phyloP scores from a whole-genome alignment of 257 asterid genomes.

The Nicotiana attenuata region DNA sequence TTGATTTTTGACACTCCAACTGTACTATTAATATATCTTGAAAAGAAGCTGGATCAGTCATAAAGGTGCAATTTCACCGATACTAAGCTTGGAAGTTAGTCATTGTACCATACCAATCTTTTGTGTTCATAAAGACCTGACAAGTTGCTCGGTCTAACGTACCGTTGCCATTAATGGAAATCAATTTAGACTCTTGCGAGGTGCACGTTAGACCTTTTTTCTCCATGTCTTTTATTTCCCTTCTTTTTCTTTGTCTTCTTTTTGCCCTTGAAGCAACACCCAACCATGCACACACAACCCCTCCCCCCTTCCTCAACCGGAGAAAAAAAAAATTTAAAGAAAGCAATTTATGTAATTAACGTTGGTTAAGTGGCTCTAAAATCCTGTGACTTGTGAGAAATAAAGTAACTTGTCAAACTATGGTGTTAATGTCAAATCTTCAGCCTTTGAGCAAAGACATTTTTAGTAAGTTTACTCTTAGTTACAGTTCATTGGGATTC shows the following conservation, averaged over 20 bases:
- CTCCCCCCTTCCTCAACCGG: neutral
- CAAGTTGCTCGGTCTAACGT: neutral
- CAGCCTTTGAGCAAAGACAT: neutral
- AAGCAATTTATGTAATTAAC: too few relatives aligned
- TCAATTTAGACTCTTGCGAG: neutral
- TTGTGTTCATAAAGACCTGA: neutral
- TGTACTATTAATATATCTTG: neutral
- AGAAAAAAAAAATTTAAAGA: too few relatives aligned
- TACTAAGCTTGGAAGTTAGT: neutral
- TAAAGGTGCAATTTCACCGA: neutral
- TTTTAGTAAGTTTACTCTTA: neutral
- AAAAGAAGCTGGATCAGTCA: neutral
- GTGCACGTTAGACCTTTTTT: neutral
- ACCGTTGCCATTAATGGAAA: neutral
- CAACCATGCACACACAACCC: neutral
- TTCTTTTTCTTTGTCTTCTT: neutral
- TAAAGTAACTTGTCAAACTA: neutral
- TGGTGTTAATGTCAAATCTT: neutral
- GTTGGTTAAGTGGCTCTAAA: neutral
- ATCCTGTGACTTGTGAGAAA: neutral
- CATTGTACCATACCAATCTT: neutral
- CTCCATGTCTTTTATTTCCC: neutral
- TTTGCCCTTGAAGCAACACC: neutral
- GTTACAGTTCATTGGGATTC: neutral
- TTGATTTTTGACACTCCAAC: constrained; percentile 26